Conservation (phyloP, 352 stramenopile genomes). For the Phytophthora citrophthora region DNA sequence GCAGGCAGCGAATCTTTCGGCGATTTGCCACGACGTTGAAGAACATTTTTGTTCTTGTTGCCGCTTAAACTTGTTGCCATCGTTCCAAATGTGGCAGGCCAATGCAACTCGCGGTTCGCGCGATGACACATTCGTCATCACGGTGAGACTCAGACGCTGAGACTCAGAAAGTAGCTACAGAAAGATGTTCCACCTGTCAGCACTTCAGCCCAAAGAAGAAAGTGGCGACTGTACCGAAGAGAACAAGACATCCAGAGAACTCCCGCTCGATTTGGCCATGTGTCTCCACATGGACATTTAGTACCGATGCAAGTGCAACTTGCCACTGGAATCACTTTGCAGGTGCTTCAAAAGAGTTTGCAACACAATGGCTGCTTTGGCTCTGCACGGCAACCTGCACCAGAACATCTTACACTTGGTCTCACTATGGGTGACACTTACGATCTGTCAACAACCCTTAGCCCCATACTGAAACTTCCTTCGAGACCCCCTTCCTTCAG, state of each 20-base stretch:
- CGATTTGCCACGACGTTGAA: conserved; percentile 21
- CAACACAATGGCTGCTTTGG: conserved; percentile 3
- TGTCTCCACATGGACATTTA: neutral
- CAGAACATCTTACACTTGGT: conserved; percentile 19
- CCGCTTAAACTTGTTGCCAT: neutral
- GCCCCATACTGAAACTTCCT: conserved; percentile 1
- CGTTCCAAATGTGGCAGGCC: neutral
- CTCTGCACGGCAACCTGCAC: conserved; percentile 21
- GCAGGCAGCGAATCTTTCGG: conserved; percentile 23
- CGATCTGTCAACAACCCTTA: conserved; percentile 29
- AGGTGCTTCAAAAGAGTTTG: conserved; percentile 3
- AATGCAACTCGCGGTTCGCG: neutral
- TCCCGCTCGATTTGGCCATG: conserved; percentile 26
- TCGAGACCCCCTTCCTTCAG: conserved; percentile 19
- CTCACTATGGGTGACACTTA: conserved; percentile 19
- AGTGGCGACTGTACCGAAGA: neutral
- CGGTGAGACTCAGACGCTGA: neutral
- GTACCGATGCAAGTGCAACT: neutral
- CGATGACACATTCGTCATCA: conserved; percentile 12
- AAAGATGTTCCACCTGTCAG: neutral
- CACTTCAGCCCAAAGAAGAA: neutral
- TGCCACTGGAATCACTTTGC: neutral
- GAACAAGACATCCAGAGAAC: conserved; percentile 16
- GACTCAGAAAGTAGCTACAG: neutral
- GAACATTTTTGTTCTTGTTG: neutral